Evolutionary conservation across 177 flowering plant species (phyloP), one percentile per base, ranked within the genome.

Genomic region (Vitis hybrid): DNA sequence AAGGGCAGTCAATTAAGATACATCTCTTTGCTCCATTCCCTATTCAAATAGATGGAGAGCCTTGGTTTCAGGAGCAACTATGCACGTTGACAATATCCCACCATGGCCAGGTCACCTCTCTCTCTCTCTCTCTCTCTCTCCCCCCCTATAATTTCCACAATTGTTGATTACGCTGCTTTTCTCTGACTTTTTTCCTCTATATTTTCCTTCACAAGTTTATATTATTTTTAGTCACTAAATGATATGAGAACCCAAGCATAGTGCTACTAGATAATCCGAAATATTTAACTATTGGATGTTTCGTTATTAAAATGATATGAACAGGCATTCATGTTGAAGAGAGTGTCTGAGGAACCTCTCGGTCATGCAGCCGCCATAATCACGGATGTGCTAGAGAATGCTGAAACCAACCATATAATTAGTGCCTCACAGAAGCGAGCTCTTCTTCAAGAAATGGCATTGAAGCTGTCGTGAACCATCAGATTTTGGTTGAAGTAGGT

Each of bases 291-390:
- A 50, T 14, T 32, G 30, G 30, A 14, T 17, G 15, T n/a, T 23
- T 51, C 15, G 13, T 50, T 51, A 23, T n/a, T 50, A 50, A 2
- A 49, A 21, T 45, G 9, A 8, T 5, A n/a, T 18, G 32, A 17
- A 11, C 78, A 94, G 99, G 99, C 98, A n/a, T 95, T 95, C 83
- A 95, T 93, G 99, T 73, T 95, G 86, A 91, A 74, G 78, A 90
- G 92, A 69, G 85, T 96, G 19, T 74, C 92, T 3, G 98, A 93
- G 86, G 99, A 91, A 64, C 97, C 99, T 69, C 86, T 93, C 69
- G 99, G 99, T 58, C 98, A 95, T 81, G 99, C 99, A 51, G 96
- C 99, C 63, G 90, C 98, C 39, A 91, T 95, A 68, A 85, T 95
- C 52, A 75, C 99, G 1, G 96, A 95, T 70, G 93, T 95, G 18